Percentiles rank a stretch among this genome's conserved stretches.
These are phyloP conservation scores for Gardenia jasminoides DNA, from an alignment of 257 asterid species.

Conservation along the genomic window DNA sequence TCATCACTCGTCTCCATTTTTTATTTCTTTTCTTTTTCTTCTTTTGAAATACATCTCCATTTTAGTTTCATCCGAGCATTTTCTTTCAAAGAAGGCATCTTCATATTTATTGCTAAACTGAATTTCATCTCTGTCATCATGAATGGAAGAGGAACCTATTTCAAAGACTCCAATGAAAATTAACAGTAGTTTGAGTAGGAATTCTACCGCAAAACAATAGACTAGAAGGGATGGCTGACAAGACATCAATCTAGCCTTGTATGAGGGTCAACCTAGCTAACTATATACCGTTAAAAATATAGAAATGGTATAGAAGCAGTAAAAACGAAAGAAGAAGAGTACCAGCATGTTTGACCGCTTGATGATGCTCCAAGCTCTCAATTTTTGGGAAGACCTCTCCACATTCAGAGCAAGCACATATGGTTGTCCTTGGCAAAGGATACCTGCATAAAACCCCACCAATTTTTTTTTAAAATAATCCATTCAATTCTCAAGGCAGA, in stretches of 20 bases:
- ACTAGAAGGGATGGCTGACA: background rate
- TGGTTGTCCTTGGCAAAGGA: conserved; percentile 72
- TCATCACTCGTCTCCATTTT: background rate
- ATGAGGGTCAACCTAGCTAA: background rate
- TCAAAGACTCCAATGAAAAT: too few species aligned
- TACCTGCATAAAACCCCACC: conserved; percentile 34
- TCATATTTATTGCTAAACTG: background rate
- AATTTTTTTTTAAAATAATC: too few species aligned
- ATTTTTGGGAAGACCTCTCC: conserved; percentile 89
- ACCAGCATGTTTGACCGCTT: conserved; percentile 93
- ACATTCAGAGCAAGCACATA: conserved; percentile 80
- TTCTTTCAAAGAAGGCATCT: background rate
- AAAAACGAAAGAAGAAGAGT: background rate
- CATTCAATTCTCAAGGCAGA: background rate
- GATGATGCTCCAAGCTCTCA: conserved; percentile 91
- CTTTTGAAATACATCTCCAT: background rate
- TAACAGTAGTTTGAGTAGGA: too few species aligned
- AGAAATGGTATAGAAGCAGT: background rate
- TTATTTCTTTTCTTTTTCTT: too few species aligned
- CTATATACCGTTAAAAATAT: background rate
- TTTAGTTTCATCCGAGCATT: background rate
- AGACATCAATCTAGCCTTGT: background rate
- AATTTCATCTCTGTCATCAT: too few species aligned
- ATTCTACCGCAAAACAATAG: background rate
- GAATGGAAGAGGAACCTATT: too few species aligned